These are phyloP conservation scores for Termitomyces sp. DNA, from an alignment of 768 basidiomycete species.

Conservation along the genomic window DNA sequence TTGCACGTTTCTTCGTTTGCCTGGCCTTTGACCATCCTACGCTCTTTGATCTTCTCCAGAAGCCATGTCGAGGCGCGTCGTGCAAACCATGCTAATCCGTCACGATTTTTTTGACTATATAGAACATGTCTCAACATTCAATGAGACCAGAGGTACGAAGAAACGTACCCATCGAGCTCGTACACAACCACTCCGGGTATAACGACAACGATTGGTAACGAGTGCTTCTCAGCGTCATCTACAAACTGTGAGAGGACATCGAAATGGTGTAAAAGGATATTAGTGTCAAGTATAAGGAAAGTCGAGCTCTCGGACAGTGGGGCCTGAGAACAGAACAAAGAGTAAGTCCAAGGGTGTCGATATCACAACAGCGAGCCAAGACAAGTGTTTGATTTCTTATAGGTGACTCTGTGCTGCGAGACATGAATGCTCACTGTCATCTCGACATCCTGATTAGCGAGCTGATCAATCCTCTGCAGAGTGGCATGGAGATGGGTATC, in stretches of 20 bases:
- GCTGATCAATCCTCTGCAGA: constrained; percentile 48
- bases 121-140: neutral
- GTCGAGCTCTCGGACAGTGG: constrained; percentile 38
- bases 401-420: constrained; percentile 4
- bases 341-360: constrained; percentile 2
- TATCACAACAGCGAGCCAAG: constrained; percentile 6
- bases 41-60: constrained; percentile 55
- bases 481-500: constrained; percentile 36
- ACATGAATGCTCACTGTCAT: constrained; percentile 53
- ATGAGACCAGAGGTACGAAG: neutral
- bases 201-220: constrained; percentile 55
- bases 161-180: constrained; percentile 68
- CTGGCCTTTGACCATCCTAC: constrained; percentile 55
- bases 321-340: constrained; percentile 27
- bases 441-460: constrained; percentile 67
- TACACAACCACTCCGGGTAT: constrained; percentile 74
- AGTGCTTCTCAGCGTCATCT: constrained; percentile 49
- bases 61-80: constrained; percentile 71
- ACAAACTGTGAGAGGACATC: constrained; percentile 64
- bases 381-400: neutral
- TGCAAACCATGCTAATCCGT: constrained; percentile 57
- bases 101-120: constrained; percentile 45
- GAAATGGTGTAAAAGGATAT: constrained; percentile 68
- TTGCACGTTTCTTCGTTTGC: constrained; percentile 63
- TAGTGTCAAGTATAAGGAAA: constrained; percentile 74